Evolutionary conservation across 169 alveolate genomes (phyloP), one percentile per base, ranked within the genome.

Genomic region (Eimeria tenella): DNA sequence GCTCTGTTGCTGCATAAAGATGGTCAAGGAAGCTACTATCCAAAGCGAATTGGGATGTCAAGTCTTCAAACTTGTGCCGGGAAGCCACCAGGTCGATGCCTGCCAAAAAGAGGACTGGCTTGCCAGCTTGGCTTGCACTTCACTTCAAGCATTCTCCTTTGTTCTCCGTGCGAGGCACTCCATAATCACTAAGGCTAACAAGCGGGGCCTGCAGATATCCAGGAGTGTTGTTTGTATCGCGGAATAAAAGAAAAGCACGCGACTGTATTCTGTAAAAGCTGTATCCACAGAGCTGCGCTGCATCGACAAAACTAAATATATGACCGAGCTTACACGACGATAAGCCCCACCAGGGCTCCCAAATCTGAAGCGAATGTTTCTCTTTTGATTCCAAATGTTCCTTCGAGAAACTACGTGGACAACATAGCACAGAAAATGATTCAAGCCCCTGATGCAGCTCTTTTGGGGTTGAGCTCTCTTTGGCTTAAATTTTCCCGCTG

Each of bases 141-240:
- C 52, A n/a, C 17, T 52, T 81, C 58, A 84, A 4, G 91, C 91
- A 62, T 84, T 84, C 25, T 84, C 91, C 17, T 84, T 58, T 62
- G 91, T 84, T 42, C 91, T 70, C 81, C 91, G 75, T 11, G 91
- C 91, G 58, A 60, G 91, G 21, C 25, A 84, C 50, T 84, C 91
- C 91, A 84, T 84, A 25, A 63, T 62, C 11, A 11, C 63, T 77
- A 84, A 15, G 23, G 91, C 91, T 60, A 84, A 62, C 55, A 84
- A 77, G 81, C 91, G 91, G n/a, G 91, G 91, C 81, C 91, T 84
- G 79, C 15, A 62, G 55, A 53, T 42, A 62, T 4, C 9, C 65
- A 84, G 10, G 21, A 17, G 81, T n/a, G 13, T 11, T 8, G 62
- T 4, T 9, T 13, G 56, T 56, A 21, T 8, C 70, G 56, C 56